Evolutionary conservation across 192 early-diverging fungal genomes (phyloP).

Genomic region (Mycoemilia scoparia): DNA sequence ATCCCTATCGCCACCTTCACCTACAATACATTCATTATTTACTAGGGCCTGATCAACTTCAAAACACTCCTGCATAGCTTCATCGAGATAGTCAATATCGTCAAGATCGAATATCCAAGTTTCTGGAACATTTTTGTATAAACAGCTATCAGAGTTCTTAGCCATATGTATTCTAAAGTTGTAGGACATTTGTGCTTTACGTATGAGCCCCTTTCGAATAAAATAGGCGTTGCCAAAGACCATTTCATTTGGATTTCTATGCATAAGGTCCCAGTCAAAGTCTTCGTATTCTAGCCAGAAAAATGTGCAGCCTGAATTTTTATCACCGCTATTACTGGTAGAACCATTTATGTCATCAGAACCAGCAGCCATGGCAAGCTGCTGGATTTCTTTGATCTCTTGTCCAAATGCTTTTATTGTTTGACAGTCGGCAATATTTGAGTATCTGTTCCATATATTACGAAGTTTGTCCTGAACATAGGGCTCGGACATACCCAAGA

Average conservation of each 20-base stretch:
- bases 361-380: too few relatives aligned
- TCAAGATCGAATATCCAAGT: constrained; percentile 46
- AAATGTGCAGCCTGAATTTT: background rate
- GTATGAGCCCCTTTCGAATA: constrained; percentile 47
- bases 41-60: constrained; percentile 37
- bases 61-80: constrained; percentile 46
- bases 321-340: too few relatives aligned
- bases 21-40: constrained; percentile 21
- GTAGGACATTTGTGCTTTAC: constrained; percentile 45
- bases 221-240: constrained; percentile 38
- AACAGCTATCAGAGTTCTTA: constrained; percentile 34
- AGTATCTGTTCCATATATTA: too few relatives aligned
- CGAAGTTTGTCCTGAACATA: too few relatives aligned
- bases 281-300: constrained; percentile 49
- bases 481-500: too few relatives aligned
- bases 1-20: constrained; percentile 5
- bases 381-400: too few relatives aligned
- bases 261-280: constrained; percentile 35
- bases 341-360: too few relatives aligned
- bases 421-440: too few relatives aligned
- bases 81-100: constrained; percentile 44
- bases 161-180: constrained; percentile 36
- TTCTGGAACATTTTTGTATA: constrained; percentile 33
- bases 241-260: constrained; percentile 4
- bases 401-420: too few relatives aligned